Evolutionary conservation across 371 early-diverging fungal genomes (phyloP).

Genomic region (Syncephalastrum racemosum): DNA sequence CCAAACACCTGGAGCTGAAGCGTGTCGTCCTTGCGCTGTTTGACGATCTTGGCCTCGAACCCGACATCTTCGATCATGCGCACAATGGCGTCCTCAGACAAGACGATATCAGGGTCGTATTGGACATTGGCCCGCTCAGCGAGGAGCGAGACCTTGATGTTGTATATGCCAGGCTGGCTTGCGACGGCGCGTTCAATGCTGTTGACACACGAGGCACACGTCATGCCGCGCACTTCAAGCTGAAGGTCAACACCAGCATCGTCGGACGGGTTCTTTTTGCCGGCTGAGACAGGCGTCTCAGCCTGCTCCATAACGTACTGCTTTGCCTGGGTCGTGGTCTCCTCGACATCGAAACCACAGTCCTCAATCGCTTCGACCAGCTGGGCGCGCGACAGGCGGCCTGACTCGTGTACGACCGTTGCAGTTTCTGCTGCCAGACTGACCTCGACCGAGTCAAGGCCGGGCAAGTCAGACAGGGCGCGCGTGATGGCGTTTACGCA

Average conservation of each 20-base stretch:
- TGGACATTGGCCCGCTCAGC: constrained; percentile 82
- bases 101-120: constrained; percentile 49
- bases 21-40: constrained; percentile 27
- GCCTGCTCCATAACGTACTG: background rate
- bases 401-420: constrained; percentile 38
- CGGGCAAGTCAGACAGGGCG: constrained; percentile 42
- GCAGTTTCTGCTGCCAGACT: constrained; percentile 41
- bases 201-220: constrained; percentile 82
- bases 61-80: constrained; percentile 76
- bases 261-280: background rate
- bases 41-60: constrained; percentile 70
- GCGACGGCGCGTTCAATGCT: constrained; percentile 68
- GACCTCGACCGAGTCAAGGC: constrained; percentile 47
- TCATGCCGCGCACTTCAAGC: constrained; percentile 70
- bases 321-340: constrained; percentile 5
- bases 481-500: constrained; percentile 72
- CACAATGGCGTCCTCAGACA: constrained; percentile 45
- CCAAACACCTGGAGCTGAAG: constrained; percentile 83
- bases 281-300: background rate
- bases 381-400: constrained; percentile 4
- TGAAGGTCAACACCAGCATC: constrained; percentile 3
- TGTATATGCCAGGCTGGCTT: constrained; percentile 44
- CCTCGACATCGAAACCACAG: constrained; percentile 31
- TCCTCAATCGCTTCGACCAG: constrained; percentile 56
- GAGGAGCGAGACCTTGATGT: constrained; percentile 68